Evolutionary conservation across 2,329 filamentous ascomycete genomes (phyloP), one percentile per base, ranked within the genome.

Genomic region (Cladophialophora carrionii): DNA sequence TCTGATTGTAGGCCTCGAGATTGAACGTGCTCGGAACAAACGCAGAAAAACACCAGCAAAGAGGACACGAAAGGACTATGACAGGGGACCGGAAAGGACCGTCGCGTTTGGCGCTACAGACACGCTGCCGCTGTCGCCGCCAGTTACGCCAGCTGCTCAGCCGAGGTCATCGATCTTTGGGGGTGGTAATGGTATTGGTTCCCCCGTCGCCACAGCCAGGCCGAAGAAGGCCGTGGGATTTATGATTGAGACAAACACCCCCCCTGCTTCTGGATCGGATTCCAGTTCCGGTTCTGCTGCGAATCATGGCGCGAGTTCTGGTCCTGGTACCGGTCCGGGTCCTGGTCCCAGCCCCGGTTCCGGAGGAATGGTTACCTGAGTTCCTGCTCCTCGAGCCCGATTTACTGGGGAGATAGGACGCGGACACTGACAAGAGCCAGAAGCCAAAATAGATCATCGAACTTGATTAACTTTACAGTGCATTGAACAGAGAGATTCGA

Each of bases 201-300:
- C 48, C 10, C 24, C 31, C 22, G 48, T 31, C 22, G 48, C n/a
- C 17, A 8, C 20, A 20, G 2, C 46, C 12, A 64, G 53, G 49
- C 48, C 63, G 31, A 64, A 68, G 61, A 68, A 66, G 54, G 64
- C 57, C 31, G 66, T 68, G 4, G 56, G 66, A 26, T 55, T 66
- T 12, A 22, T 49, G 22, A 37, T 56, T 9, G 64, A 59, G 4
- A 7, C n/a, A 3, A 3, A 14, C 8, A 29, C 46, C 9, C 1
- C 46, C 20, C 29, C 46, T 41, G 20, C 46, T 29, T 60, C 37
- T 43, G 37, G 37, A 5, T 43, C 37, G 17, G 37, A 43, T 8
- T n/a, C 37, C 37, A 43, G 37, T 20, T 43, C 37, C 0, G 37
- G 37, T 43, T n/a, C 37, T n/a, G 37, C 5, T n/a, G 17, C 17